Base-by-base conservation (phyloP, 208 protist species). In the Leishmania tarentolae region DNA sequence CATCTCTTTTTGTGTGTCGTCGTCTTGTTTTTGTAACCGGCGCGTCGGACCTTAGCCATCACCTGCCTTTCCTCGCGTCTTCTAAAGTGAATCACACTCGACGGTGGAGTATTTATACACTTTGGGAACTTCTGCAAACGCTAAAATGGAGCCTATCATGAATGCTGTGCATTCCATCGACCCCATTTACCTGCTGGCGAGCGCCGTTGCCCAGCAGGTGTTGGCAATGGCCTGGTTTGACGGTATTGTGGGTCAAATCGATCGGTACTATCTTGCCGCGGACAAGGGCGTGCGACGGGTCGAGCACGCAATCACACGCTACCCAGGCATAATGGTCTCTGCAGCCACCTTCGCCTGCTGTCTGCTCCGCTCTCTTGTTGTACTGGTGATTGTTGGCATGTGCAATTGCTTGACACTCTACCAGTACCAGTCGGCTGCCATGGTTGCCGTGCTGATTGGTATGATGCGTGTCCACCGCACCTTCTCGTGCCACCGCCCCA, bases 271-370 rank as follows among this genome's bases (percentile, higher is more conserved):
- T 78, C 76, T 91, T 57, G 94, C 94, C 13, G 94, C 94, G 24
- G 94, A 97, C 75, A 97, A 97, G 85, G 94, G 94, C 69, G 94
- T 97, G 44, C 88, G 93, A 53, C 86, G 88, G 59, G 81, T 90
- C 42, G 93, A 96, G 85, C 92, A 96, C 84, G 90, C 88, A 47
- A 81, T 96, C 31, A 84, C 92, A 68, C 90, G 88, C 61, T 97
- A 96, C 82, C 85, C 90, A 15, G 65, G 74, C 31, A 11, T 82
- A 31, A 56, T 92, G 1, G 83, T 90, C 78, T 81, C 79, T 21
- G 65, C 85, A 24, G 63, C 80, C 15, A 94, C 86, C 52, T 86
- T 97, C 75, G 42, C 88, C 52, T 87, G 82, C 44, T 83, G 82
- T 40, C 42, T 88, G 47, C 77, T 89, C 37, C 94, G 94, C 70